phyloP scores from a whole-genome alignment of 371 early-diverging fungal species.

The Syncephalastrum contaminatum region DNA sequence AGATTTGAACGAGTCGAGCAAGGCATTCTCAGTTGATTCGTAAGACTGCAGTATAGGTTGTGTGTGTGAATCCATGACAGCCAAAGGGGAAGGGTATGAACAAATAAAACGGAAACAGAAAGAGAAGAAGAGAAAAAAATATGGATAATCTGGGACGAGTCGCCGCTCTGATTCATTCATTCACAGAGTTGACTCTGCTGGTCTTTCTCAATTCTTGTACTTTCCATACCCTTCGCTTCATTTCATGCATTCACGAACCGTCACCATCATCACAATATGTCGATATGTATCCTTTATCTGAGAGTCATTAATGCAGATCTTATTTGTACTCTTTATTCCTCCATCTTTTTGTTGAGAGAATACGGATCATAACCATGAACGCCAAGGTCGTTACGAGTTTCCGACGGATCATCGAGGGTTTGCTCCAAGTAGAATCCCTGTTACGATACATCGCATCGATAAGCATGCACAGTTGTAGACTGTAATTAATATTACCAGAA shows the following conservation, averaged over 20 bases:
- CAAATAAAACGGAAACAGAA: too few relatives aligned
- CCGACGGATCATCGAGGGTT: slow-evolving; percentile 58
- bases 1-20: slow-evolving; percentile 63
- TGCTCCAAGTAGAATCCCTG: slow-evolving; percentile 62
- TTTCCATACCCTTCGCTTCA: too few relatives aligned
- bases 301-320: too few relatives aligned
- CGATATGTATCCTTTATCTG: not conserved
- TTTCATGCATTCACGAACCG: too few relatives aligned
- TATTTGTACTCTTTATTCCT: slow-evolving; percentile 12
- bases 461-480: too few relatives aligned
- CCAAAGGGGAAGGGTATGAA: too few relatives aligned
- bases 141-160: too few relatives aligned
- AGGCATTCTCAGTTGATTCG: slow-evolving; percentile 54
- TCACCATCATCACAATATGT: too few relatives aligned
- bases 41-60: slow-evolving; percentile 37
- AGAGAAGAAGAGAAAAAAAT: too few relatives aligned
- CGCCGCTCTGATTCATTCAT: too few relatives aligned
- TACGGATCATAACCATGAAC: slow-evolving; percentile 58
- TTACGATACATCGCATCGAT: not conserved
- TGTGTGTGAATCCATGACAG: slow-evolving; percentile 10
- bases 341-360: slow-evolving; percentile 27
- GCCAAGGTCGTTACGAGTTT: slow-evolving; percentile 56
- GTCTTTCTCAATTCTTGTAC: too few relatives aligned
- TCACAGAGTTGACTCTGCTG: too few relatives aligned
- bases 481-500: slow-evolving; percentile 28